Percentiles rank a stretch among this genome's conserved stretches.
Conservation (phyloP, 179 eudicot genomes). For the Silene coronaria region DNA sequence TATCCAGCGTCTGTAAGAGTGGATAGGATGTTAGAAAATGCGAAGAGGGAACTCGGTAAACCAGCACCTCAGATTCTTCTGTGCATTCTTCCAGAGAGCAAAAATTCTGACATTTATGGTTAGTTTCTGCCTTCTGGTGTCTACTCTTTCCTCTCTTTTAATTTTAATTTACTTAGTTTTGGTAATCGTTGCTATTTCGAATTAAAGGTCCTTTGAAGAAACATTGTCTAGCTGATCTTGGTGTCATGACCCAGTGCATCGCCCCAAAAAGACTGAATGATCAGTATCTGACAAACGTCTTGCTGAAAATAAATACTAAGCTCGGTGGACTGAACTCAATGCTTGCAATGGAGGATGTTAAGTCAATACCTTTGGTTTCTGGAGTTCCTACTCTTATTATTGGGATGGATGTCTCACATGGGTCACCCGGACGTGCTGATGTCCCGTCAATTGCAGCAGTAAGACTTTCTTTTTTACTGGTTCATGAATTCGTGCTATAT, state of each 20-base stretch:
- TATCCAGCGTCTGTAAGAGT: conserved; percentile 61
- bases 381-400: conserved; percentile 63
- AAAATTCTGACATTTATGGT: background rate
- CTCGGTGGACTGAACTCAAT: conserved; percentile 76
- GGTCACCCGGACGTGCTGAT: conserved; percentile 88
- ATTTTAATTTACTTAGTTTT: no score
- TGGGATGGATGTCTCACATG: conserved; percentile 96
- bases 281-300: no score
- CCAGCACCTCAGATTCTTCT: background rate
- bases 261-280: no score
- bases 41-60: background rate
- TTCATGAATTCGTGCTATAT: no score
- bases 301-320: background rate
- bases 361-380: conserved; percentile 63
- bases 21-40: conserved; percentile 59
- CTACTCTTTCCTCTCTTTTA: no score
- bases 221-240: conserved; percentile 44
- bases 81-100: background rate
- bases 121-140: no score
- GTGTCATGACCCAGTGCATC: no score
- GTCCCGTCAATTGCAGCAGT: conserved; percentile 88
- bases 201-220: no score
- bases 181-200: no score
- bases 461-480: background rate
- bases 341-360: conserved; percentile 45